A percentile compares a stretch with the other conserved stretches of the same genome.
Evolutionary conservation across 306 rosid species (phyloP).

Genomic region (Chamaecrista fasciculata): DNA sequence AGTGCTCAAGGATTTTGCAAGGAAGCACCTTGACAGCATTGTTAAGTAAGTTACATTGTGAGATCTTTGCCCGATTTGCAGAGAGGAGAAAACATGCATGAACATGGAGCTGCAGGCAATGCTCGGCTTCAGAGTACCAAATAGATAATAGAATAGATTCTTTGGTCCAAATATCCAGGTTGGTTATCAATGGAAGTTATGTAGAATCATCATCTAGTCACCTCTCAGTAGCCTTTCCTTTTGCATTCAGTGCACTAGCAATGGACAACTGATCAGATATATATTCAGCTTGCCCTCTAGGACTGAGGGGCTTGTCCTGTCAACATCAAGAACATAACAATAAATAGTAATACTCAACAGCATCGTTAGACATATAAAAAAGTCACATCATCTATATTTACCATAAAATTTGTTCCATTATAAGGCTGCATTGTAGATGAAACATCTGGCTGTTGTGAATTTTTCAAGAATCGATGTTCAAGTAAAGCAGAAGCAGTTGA

Average conservation of each 20-base stretch:
- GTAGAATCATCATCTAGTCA: constrained; percentile 31
- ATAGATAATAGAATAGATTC: constrained; percentile 7
- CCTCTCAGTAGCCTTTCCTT: constrained; percentile 52
- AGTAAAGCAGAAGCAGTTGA: constrained; percentile 66
- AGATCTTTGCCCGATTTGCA: constrained; percentile 38
- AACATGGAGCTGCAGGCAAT: constrained; percentile 28
- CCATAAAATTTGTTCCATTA: constrained; percentile 42
- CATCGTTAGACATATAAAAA: constrained; percentile 7
- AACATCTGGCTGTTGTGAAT: constrained; percentile 47
- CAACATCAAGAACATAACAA: constrained; percentile 4
- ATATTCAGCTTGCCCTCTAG: constrained; percentile 46
- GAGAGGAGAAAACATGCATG: constrained; percentile 39
- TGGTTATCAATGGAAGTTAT: background rate
- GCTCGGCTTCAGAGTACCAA: constrained; percentile 26
- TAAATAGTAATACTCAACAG: constrained; percentile 14
- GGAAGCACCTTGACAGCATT: constrained; percentile 37
- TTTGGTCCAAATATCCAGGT: constrained; percentile 28
- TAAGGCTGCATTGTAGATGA: constrained; percentile 36
- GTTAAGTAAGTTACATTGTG: constrained; percentile 33
- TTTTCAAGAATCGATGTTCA: constrained; percentile 77
- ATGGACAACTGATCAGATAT: constrained; percentile 43
- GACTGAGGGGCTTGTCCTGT: constrained; percentile 63
- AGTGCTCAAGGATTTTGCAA: constrained; percentile 40
- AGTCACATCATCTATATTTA: constrained; percentile 31
- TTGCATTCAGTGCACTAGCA: constrained; percentile 28